These are phyloP conservation scores for Fibroporia radiculosa DNA, from an alignment of 768 basidiomycete species.

Conservation along the genomic window DNA sequence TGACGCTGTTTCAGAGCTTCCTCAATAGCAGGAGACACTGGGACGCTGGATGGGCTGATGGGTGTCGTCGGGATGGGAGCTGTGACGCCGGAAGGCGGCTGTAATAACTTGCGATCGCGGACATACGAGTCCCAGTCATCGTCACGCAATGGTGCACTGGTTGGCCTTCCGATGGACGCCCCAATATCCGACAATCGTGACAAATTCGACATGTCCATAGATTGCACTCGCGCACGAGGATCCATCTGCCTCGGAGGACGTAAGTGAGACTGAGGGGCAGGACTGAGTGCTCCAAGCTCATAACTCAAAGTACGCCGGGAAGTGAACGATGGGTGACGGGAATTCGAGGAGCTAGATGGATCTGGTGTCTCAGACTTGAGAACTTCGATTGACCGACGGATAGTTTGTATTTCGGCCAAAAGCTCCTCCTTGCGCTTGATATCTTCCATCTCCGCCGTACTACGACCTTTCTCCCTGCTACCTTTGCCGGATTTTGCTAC, in stretches of 20 bases:
- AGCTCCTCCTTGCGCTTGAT: conserved; percentile 64
- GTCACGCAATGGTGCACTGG: conserved; percentile 64
- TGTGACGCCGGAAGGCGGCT: conserved; percentile 75
- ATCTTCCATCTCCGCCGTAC: conserved; percentile 44
- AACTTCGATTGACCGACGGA: conserved; percentile 71
- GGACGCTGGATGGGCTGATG: conserved; percentile 33
- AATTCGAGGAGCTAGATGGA: conserved; percentile 45
- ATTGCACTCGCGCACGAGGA: conserved; percentile 62
- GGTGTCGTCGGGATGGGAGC: conserved; percentile 68
- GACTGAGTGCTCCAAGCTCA: conserved; percentile 49
- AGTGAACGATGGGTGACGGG: conserved; percentile 52
- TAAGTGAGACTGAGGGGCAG: conserved; percentile 44
- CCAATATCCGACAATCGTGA: conserved; percentile 35
- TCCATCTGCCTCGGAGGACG: conserved; percentile 65
- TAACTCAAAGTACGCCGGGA: conserved; percentile 63
- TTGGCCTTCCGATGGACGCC: conserved; percentile 57
- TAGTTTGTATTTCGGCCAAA: conserved; percentile 69
- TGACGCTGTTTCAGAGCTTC: conserved; percentile 70
- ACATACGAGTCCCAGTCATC: conserved; percentile 87
- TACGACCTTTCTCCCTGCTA: conserved; percentile 10
- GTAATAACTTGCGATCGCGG: conserved; percentile 75
- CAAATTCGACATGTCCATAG: conserved; percentile 52
- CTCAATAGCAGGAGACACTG: conserved; percentile 64
- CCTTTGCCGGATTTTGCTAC: conserved; percentile 18
- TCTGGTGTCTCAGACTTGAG: conserved; percentile 64